Percentiles rank a stretch among this genome's conserved stretches.
Evolutionary conservation across 768 basidiomycete genomes (phyloP).

Genomic region (Rhodotorula babjevae): DNA sequence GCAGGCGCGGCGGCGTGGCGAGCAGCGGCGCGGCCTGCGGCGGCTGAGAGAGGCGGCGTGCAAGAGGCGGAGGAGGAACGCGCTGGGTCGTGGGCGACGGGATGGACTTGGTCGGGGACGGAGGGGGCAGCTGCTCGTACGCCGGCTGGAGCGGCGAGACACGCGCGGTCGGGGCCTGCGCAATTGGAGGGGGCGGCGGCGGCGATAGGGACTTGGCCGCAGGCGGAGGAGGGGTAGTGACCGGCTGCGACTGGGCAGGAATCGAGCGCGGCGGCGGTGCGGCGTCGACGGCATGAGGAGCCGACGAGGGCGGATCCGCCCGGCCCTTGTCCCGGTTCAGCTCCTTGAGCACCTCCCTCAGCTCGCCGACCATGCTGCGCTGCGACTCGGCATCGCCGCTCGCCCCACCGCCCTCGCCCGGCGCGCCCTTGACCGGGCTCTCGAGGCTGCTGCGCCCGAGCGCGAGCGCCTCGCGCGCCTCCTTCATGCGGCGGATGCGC

Average conservation of each 20-base stretch:
- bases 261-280: background rate
- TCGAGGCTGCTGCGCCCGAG: background rate
- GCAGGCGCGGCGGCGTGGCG: background rate
- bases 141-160: no score
- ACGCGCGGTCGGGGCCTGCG: background rate
- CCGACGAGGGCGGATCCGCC: background rate
- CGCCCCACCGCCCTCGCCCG: no score
- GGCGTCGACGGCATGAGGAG: no score
- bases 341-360: conserved; percentile 28
- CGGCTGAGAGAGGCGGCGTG: background rate
- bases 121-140: no score
- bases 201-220: background rate
- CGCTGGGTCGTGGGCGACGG: no score
- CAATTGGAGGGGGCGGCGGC: background rate
- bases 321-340: conserved; percentile 9
- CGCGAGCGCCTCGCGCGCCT: conserved; percentile 20
- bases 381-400: background rate
- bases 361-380: conserved; percentile 29
- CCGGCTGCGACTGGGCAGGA: background rate
- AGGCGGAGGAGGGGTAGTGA: background rate
- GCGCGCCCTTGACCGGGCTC: background rate
- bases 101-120: background rate
- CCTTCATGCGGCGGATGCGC: conserved; percentile 29
- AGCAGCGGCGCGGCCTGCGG: no score
- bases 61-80: no score